These are phyloP conservation scores for Tephrocybe sp. DNA, from an alignment of 768 basidiomycete genomes.

Conservation along the genomic window DNA sequence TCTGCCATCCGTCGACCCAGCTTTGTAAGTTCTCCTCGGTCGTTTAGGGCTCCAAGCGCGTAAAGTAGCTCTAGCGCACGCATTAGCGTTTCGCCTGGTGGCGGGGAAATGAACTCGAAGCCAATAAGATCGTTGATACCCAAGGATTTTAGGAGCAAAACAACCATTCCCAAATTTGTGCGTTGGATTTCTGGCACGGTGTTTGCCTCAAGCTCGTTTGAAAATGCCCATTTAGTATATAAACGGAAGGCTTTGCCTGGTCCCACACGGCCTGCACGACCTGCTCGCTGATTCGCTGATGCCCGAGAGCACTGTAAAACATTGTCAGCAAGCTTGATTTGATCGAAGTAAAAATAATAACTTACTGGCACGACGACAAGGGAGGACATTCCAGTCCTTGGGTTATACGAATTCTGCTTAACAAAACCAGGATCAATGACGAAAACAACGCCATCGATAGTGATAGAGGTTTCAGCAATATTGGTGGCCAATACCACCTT, in stretches of 20 bases:
- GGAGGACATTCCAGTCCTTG: slow-evolving; percentile 97
- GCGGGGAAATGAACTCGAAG: slow-evolving; percentile 98
- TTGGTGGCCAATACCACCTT: slow-evolving; percentile 99
- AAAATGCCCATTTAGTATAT: slow-evolving; percentile 97
- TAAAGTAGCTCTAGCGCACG: slow-evolving; percentile 91
- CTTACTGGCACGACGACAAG: slow-evolving; percentile 91
- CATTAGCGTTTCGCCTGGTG: slow-evolving; percentile 97
- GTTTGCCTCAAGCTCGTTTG: slow-evolving; percentile 94
- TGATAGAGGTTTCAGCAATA: slow-evolving; percentile 99
- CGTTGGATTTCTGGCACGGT: slow-evolving; percentile 98
- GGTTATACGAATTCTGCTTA: slow-evolving; percentile 99
- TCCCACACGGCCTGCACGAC: slow-evolving; percentile 95
- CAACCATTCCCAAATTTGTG: slow-evolving; percentile 96
- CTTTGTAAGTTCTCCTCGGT: slow-evolving; percentile 95
- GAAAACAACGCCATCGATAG: slow-evolving; percentile 98
- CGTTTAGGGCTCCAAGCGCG: slow-evolving; percentile 94
- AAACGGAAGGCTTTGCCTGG: slow-evolving; percentile 98
- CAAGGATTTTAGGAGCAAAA: slow-evolving; percentile 90
- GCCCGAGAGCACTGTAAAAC: slow-evolving; percentile 85
- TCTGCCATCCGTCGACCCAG: slow-evolving; percentile 97
- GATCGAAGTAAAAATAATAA: slow-evolving; percentile 12
- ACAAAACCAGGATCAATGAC: slow-evolving; percentile 99
- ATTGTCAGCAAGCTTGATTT: background rate
- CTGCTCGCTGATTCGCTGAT: slow-evolving; percentile 95
- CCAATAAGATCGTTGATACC: slow-evolving; percentile 98